Percentiles rank a stretch among this genome's conserved stretches.
Evolutionary conservation across 2,329 filamentous ascomycete species (phyloP).

Genomic region (Lachnellula suecica): DNA sequence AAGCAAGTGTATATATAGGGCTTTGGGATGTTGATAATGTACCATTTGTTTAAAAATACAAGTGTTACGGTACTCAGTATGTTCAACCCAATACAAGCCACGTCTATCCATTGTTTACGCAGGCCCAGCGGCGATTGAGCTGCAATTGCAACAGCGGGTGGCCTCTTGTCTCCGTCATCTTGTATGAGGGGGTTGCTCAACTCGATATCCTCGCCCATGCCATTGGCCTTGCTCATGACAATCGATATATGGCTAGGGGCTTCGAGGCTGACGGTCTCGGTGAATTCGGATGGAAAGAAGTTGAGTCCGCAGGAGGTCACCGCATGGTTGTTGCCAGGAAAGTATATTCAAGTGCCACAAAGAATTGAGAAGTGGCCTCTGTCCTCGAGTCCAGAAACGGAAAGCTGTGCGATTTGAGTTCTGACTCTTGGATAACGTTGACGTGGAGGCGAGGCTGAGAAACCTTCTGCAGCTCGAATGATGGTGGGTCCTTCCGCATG

Average conservation of each 20-base stretch:
- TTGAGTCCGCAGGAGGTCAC: too few species aligned
- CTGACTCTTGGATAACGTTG: too few species aligned
- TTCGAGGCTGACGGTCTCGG: slow-evolving; percentile 2
- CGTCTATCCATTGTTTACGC: slow-evolving; percentile 22
- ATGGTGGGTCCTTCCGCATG: neutral
- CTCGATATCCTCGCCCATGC: slow-evolving; percentile 26
- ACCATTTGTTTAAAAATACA: slow-evolving; percentile 46
- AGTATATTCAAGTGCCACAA: too few species aligned
- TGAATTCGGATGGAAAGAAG: neutral
- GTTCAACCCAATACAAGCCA: slow-evolving; percentile 40
- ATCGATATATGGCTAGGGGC: neutral
- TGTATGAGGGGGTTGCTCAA: slow-evolving; percentile 19
- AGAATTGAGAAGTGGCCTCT: too few species aligned
- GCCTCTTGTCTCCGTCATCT: slow-evolving; percentile 13
- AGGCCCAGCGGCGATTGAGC: slow-evolving; percentile 5
- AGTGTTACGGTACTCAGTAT: slow-evolving; percentile 42
- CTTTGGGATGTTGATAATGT: slow-evolving; percentile 8
- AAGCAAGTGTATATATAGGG: neutral
- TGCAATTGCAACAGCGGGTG: neutral
- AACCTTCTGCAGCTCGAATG: neutral
- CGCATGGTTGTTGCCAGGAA: too few species aligned
- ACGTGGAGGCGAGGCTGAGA: neutral
- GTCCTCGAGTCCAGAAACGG: too few species aligned
- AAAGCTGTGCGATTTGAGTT: neutral
- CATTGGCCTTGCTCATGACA: slow-evolving; percentile 11